Evolutionary conservation across 768 basidiomycete genomes (phyloP), one percentile per base, ranked within the genome.

Genomic region (Pulveroboletus frians): DNA sequence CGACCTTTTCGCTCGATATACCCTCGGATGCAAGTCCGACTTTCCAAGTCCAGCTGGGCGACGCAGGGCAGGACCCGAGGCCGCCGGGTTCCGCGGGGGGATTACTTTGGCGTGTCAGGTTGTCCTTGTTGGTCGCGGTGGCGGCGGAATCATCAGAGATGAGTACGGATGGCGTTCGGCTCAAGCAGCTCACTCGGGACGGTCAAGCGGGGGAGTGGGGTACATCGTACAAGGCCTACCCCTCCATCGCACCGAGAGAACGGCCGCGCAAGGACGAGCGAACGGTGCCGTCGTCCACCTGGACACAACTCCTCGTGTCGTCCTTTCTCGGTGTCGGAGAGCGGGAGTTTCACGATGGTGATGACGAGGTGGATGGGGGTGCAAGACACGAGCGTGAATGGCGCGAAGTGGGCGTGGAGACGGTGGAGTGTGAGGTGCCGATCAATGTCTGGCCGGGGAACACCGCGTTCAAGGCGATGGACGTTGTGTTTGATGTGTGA

Each of bases 361-460:
- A 60, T 29, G 68, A 65, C 20, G 66, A 64, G 35, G 67, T 55
- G 1, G 9, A n/a, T n/a, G n/a, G n/a, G n/a, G n/a, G n/a, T n/a
- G n/a, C n/a, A n/a, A n/a, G n/a, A n/a, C n/a, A n/a, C n/a, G 80
- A 81, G 50, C 75, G 73, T 5, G 83, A 73, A 1, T 92, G 87
- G 89, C 60, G 60, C 46, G 82, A 84, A 50, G 77, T 88, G 10
- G 73, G 66, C 60, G 76, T 85, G 21, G 93, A 97, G 76, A 88
- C 84, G 51, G 92, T 98, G 15, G 95, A 96, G 66, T 96, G 93
- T 60, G 89, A 93, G 65, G 88, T 98, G 37, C 90, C 91, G 17
- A 80, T 98, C 49, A 80, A 68, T 56, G 86, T 96, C 1, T 93
- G 86, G 78, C 84, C 92, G 10, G 90, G 90, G 38, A 92, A 91